phyloP scores from a whole-genome alignment of 2,329 filamentous ascomycete genomes.

The Scleromitrula shiraiana region DNA sequence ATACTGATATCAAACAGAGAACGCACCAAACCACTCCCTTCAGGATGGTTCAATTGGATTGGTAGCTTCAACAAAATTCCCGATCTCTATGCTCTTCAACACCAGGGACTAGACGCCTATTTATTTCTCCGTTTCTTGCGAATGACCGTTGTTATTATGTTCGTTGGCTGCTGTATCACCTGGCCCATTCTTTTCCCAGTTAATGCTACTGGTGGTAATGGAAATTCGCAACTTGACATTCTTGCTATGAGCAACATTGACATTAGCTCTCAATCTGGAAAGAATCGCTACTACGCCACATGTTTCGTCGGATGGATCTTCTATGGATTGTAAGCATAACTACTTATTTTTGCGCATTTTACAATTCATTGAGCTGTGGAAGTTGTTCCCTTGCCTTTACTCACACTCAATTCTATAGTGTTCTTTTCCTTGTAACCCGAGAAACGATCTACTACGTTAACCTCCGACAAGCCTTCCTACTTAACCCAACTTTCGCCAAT shows the following conservation, averaged over 20 bases:
- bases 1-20: constrained; percentile 33
- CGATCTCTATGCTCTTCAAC: constrained; percentile 77
- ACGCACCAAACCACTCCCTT: constrained; percentile 51
- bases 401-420: constrained; percentile 21
- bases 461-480: constrained; percentile 81
- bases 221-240: constrained; percentile 59
- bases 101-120: constrained; percentile 88
- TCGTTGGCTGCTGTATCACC: constrained; percentile 75
- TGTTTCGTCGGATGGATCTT: constrained; percentile 68
- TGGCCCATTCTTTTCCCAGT: constrained; percentile 83
- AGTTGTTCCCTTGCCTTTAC: neutral
- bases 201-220: constrained; percentile 72
- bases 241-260: constrained; percentile 72
- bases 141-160: constrained; percentile 66
- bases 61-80: constrained; percentile 56
- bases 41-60: constrained; percentile 61
- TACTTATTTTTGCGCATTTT: neutral
- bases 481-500: constrained; percentile 75
- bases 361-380: neutral
- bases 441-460: constrained; percentile 92
- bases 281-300: constrained; percentile 69
- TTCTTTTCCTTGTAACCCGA: constrained; percentile 80
- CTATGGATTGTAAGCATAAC: constrained; percentile 52
- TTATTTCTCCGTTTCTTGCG: constrained; percentile 85
- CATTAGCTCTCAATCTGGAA: constrained; percentile 40